Base-by-base conservation (phyloP, 257 asterid genomes). In the Ajuga chamaepitys region DNA sequence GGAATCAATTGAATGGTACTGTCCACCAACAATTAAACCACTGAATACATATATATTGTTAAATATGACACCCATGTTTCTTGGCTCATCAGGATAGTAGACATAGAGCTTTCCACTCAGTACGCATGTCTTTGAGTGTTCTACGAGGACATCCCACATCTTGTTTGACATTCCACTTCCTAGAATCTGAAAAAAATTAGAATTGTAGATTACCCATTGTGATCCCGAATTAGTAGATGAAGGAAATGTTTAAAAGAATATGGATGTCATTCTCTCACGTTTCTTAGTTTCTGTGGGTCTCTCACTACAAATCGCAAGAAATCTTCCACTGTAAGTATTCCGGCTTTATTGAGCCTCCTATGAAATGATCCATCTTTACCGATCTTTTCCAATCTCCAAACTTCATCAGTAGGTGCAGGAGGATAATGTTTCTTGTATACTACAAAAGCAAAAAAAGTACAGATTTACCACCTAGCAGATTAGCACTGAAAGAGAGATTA, bases 361-460 rank as follows among this genome's bases (percentile, higher is more conserved):
- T 94, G 97, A 80, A 86, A 88, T 2, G 96, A 85, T 64, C 99
- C 99, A 75, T 94, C 97, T 78, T 94, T 94, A 54, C 96, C 99
- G 57, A 94, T 94, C 82, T 90, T 90, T 66, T 90, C 97, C 77
- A 94, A 73, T 81, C 99, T 86, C 99, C 99, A 94, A 44, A 94
- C 99, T 62, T 94, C 99, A 73, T 90, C 97, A 53, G 62, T 74
- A 62, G 82, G 82, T 67, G 95, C 89, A 60, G 99, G 99, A 18
- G 99, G 99, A 75, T 90, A 94, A 70, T 90, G 97, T 68, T 94
- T 94, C 85, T 94, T 90, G 91, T 94, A 90, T 76, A 88, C 99
- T 94, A 83, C 74, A 83, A 51, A 77, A 7, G 47, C 54, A 30
- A 44, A 57, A 35, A 44, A 56, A 45, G 12, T 2, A 35, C 13